phyloP scores from a whole-genome alignment of 192 early-diverging fungal genomes.

The Hyaloraphidium curvatum region DNA sequence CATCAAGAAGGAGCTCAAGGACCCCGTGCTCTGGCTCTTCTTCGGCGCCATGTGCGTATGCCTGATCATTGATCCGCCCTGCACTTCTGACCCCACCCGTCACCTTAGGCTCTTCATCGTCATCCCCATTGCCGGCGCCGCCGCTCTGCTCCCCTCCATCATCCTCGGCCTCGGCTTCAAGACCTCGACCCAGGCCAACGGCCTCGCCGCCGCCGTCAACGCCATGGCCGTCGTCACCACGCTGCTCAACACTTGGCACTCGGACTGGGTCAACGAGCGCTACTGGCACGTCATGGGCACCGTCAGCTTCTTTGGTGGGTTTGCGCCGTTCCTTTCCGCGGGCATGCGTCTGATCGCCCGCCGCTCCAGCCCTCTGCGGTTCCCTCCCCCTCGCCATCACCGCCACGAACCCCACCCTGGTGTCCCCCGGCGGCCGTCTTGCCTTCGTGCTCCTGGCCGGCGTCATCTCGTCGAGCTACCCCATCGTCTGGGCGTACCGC shows the following conservation, averaged over 20 bases:
- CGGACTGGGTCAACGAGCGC: neutral
- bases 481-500: neutral
- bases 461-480: neutral
- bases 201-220: neutral
- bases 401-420: neutral
- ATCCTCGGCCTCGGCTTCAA: neutral
- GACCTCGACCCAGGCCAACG: constrained; percentile 1
- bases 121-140: constrained; percentile 1
- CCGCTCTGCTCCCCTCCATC: neutral
- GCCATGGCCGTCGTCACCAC: neutral
- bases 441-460: neutral
- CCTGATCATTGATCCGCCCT: neutral
- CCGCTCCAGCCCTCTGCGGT: neutral
- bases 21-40: constrained; percentile 1
- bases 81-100: neutral
- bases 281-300: neutral
- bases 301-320: neutral
- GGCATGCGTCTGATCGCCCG: too few relatives aligned
- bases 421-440: neutral
- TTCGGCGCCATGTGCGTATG: neutral
- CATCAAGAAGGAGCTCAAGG: neutral
- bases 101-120: neutral
- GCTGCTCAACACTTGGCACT: neutral
- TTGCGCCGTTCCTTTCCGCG: neutral
- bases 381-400: neutral